Evolutionary conservation across 768 basidiomycete species (phyloP).

Genomic region (Podaxis sp.): DNA sequence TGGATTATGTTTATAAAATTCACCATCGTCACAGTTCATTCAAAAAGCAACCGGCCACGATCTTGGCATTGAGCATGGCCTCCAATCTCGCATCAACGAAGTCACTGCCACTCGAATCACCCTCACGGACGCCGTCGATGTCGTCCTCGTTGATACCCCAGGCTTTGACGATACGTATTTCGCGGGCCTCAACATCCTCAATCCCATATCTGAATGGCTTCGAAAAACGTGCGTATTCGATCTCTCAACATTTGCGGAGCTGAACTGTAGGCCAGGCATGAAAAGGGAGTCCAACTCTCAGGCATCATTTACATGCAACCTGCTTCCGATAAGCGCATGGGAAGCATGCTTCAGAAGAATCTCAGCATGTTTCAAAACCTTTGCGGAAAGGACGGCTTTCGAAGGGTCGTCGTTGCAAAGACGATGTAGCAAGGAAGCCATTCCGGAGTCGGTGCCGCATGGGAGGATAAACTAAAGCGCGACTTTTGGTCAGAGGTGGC

Average conservation of each 20-base stretch:
- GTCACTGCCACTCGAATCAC: not conserved
- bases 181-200: constrained; percentile 24
- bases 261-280: not conserved
- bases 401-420: constrained; percentile 52
- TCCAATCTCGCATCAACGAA: not conserved
- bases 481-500: constrained; percentile 20
- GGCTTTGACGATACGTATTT: constrained; percentile 25
- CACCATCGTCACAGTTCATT: not conserved
- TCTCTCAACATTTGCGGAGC: not conserved
- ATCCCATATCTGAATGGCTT: constrained; percentile 26
- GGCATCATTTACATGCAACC: constrained; percentile 43
- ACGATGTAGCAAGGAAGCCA: constrained; percentile 42
- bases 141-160: constrained; percentile 12
- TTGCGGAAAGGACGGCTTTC: constrained; percentile 48
- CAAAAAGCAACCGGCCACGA: not conserved
- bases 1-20: not conserved
- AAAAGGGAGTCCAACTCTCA: constrained; percentile 5
- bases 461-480: constrained; percentile 25
- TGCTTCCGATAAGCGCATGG: constrained; percentile 49
- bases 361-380: constrained; percentile 52
- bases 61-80: not conserved
- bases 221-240: constrained; percentile 20
- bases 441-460: not conserved
- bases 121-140: not conserved
- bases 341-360: constrained; percentile 47